Conservation (phyloP, 257 asterid species). For the Jasminum sambac region DNA sequence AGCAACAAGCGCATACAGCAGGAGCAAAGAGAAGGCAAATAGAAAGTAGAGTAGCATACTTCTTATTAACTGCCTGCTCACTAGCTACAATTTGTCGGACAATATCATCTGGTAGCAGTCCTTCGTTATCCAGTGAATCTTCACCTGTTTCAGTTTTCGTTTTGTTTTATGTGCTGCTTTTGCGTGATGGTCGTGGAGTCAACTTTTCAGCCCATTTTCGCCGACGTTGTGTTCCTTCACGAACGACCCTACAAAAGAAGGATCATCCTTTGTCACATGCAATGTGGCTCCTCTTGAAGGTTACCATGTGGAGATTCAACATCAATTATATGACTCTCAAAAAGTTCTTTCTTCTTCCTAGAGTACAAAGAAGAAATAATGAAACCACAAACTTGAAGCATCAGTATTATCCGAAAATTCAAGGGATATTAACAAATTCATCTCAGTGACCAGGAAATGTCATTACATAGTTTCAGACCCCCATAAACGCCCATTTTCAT, state of each 20-base stretch:
- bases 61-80: constrained; percentile 66
- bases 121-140: constrained; percentile 40
- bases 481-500: neutral
- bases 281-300: neutral
- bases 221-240: constrained; percentile 77
- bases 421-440: neutral
- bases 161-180: constrained; percentile 39
- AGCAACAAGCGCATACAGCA: constrained; percentile 12
- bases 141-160: constrained; percentile 37
- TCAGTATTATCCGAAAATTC: neutral
- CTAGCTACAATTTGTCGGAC: constrained; percentile 67
- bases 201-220: constrained; percentile 74
- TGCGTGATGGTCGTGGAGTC: constrained; percentile 50
- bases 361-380: neutral
- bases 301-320: neutral
- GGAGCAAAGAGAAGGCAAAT: neutral
- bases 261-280: constrained; percentile 6
- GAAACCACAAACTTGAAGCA: neutral
- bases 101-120: constrained; percentile 87
- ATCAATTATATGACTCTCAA: neutral
- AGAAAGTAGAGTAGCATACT: constrained; percentile 44
- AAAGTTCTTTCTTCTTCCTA: neutral
- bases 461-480: neutral
- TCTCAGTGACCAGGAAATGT: neutral
- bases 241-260: constrained; percentile 54